Base-by-base conservation (phyloP, 345 rosid species). In the Eucalyptus caleyi region DNA sequence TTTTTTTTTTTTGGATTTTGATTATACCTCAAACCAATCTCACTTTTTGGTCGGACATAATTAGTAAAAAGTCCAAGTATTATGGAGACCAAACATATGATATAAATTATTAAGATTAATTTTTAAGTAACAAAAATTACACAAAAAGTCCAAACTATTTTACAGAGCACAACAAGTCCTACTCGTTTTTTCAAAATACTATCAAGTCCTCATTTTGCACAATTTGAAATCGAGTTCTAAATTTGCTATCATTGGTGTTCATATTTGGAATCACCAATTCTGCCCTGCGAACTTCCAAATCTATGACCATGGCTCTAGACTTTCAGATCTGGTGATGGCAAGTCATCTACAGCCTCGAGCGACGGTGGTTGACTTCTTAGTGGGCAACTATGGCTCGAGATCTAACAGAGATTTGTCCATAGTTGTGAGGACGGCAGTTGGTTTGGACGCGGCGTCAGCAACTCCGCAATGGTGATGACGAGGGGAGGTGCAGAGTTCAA, bases 401-500 rank as follows among this genome's bases (percentile, higher is more conserved):
- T 51, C 56, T 51, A 51, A 51, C 1, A 3, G 9, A 0, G 8
- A 50, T 2, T 50, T 50, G 53, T 50, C 53, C 7, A 50, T 50
- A 50, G 53, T 0, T 0, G 1, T 50, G 23, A 51, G 56, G 56
- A 51, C 0, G 2, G 2, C 4, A 3, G 2, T 51, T 51, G 56
- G 56, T 4, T 51, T 51, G 56, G 56, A 51, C 2, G 23, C 4
- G 23, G 9, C 23, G 4, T 7, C 9, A 51, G 4, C 9, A 18
- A 0, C 56, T 51, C 9, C 2, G 0, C 23, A 51, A 51, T 51
- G 0, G 56, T 1, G 56, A 53, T 0, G 4, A 1, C 0, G 24
- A 51, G 56, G 56, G 51, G 51, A 53, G 56, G 56, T 7, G 56
- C 10, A 51, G 4, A 53, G 9, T 53, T 53, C 56, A 53, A 3